Evolutionary conservation across 164 flowering plant genomes (phyloP).

Genomic region (Berberis thunbergii): DNA sequence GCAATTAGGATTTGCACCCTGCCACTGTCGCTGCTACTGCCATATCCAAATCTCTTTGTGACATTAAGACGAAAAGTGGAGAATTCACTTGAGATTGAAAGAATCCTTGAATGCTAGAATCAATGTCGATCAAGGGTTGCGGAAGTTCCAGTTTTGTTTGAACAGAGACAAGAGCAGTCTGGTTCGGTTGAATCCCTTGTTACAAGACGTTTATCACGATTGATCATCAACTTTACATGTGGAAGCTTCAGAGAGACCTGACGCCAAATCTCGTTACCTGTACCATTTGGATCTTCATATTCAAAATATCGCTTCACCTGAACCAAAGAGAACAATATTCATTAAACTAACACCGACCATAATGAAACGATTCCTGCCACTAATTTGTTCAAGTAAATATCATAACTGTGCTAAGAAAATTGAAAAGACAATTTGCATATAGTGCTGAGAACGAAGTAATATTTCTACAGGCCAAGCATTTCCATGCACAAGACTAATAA

Average conservation of each 20-base stretch:
- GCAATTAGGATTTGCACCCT: no score
- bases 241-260: conserved; percentile 80
- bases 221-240: conserved; percentile 66
- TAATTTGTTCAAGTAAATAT: no score
- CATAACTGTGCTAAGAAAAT: no score
- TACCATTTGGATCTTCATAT: conserved; percentile 68
- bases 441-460: no score
- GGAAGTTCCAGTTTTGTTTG: conserved; percentile 36
- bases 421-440: no score
- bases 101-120: no score
- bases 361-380: not conserved
- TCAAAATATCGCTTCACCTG: conserved; percentile 78
- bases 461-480: no score
- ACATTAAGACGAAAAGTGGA: no score
- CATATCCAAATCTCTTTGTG: no score
- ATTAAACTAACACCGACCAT: not conserved
- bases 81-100: no score
- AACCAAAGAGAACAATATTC: conserved; percentile 5
- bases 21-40: no score
- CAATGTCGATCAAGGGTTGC: not conserved
- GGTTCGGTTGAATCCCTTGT: conserved; percentile 36
- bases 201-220: conserved; percentile 82
- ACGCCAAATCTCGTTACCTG: conserved; percentile 89
- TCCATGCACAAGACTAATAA: no score
- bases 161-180: conserved; percentile 77